phyloP scores from a whole-genome alignment of 345 rosid species.

The Hirschfeldia incana region DNA sequence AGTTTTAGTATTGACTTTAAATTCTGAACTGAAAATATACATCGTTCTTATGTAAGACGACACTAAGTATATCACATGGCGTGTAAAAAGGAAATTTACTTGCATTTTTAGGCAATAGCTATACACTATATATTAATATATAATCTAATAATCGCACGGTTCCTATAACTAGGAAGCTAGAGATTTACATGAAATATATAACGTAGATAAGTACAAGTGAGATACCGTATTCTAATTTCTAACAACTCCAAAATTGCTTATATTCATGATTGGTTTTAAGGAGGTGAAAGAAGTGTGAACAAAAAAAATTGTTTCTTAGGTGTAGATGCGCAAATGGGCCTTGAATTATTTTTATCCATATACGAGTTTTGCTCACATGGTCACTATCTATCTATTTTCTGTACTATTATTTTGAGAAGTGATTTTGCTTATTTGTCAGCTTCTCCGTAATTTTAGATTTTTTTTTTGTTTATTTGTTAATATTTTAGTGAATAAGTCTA shows the following conservation, averaged over 20 bases:
- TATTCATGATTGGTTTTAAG: neutral
- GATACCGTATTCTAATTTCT: neutral
- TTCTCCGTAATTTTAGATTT: too few relatives aligned
- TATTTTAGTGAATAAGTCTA: too few relatives aligned
- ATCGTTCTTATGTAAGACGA: neutral
- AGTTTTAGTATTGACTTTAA: neutral
- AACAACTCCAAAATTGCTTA: neutral
- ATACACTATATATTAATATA: neutral
- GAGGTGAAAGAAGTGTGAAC: neutral
- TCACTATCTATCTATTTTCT: too few relatives aligned
- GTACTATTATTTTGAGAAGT: too few relatives aligned
- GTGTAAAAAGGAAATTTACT: neutral
- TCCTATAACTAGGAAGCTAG: neutral
- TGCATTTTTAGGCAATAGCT: neutral
- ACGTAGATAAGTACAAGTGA: neutral
- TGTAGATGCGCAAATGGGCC: conserved; percentile 5
- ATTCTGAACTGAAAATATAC: neutral
- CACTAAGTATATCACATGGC: neutral
- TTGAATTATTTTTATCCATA: neutral
- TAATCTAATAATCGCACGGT: neutral
- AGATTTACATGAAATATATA: neutral
- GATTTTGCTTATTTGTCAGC: too few relatives aligned
- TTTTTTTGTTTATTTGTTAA: too few relatives aligned
- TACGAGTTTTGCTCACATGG: neutral
- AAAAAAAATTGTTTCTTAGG: neutral